Base-by-base conservation (phyloP, 371 early-diverging fungal genomes). In the Umbelopsis sp. region DNA sequence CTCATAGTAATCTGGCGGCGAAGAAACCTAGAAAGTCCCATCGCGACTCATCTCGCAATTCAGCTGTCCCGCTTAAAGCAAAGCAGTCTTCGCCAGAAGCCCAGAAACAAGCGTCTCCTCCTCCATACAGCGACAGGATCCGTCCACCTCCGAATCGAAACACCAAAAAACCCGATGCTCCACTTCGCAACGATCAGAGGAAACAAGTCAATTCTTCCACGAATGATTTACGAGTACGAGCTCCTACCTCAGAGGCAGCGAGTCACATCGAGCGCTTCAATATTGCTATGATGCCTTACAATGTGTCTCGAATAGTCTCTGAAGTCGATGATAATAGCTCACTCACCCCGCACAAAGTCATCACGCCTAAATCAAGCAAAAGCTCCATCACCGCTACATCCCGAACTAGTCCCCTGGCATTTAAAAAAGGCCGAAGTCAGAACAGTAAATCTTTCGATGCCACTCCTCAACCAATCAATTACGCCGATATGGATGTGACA, bases 361-460 rank as follows among this genome's bases (percentile, higher is more conserved):
- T 18, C 35, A 57, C 57, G 18, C 57, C 57, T 32, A 57, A 57
- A 14, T 35, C 57, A 3, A 57, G 57, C 29, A 57, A 57, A 57
- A 57, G 57, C 57, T 57, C 57, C 29, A 35, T 57, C 29, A 57
- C 57, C 18, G 57, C 57, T 11, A 57, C 29, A 11, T 29, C 57
- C 37, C 57, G 57, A 18, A 57, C 29, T n/a, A 57, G n/a, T 57
- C 57, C 57, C 35, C 57, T 57, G 8, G 57, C 57, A 7, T 57
- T 57, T 10, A 57, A 35, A 35, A 57, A 35, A 35, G 57, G 57
- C 18, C 29, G 35, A 57, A 57, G 29, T 35, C 57, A 57, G 29
- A 57, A 57, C 37, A 57, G 57, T n/a, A 57, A 57, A 9, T 57
- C 57, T 8, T 57, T 57, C n/a, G 57, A 57, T 6, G 57, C 57